A percentile compares a stretch with the other conserved stretches of the same genome.
Evolutionary conservation across 805 yeast species (phyloP).

Genomic region (Kuraishia ogatae): DNA sequence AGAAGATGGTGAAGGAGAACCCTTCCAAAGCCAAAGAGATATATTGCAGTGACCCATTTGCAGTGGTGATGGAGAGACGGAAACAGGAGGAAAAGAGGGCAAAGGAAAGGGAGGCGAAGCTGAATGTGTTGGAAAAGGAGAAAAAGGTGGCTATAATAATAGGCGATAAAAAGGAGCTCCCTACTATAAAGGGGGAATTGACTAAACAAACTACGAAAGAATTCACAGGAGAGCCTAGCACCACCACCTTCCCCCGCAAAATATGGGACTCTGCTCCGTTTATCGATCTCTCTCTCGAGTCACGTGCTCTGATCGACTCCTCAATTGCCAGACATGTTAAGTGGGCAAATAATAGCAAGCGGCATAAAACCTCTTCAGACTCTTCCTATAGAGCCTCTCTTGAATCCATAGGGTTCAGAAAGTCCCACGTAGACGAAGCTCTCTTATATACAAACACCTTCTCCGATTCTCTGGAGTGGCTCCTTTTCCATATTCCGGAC

Average conservation of each 20-base stretch:
- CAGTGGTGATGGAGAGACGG: constrained; percentile 48
- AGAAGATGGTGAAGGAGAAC: constrained; percentile 34
- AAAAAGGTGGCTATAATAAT: constrained; percentile 38
- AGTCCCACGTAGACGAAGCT: constrained; percentile 64
- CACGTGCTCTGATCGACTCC: constrained; percentile 54
- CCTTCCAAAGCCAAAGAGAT: constrained; percentile 37
- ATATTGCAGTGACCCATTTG: constrained; percentile 74
- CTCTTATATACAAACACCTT: constrained; percentile 43
- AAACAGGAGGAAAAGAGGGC: constrained; percentile 31
- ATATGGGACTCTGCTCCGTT: constrained; percentile 67
- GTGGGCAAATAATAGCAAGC: constrained; percentile 29
- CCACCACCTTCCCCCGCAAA: constrained; percentile 32
- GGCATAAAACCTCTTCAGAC: constrained; percentile 3
- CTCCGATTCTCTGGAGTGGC: constrained; percentile 59
- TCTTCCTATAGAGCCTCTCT: constrained; percentile 9
- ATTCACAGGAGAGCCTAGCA: neutral
- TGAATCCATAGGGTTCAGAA: constrained; percentile 54
- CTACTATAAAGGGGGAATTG: neutral
- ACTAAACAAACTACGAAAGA: too few species aligned
- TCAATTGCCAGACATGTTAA: constrained; percentile 47
- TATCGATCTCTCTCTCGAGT: constrained; percentile 57
- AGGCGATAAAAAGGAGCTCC: constrained; percentile 4
- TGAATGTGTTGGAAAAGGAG: constrained; percentile 41
- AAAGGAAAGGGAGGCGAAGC: constrained; percentile 37
- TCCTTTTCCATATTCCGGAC: constrained; percentile 84